Evolutionary conservation across 2,329 filamentous ascomycete species (phyloP), one percentile per base, ranked within the genome.

Genomic region (Ilyonectria mors-panacis): DNA sequence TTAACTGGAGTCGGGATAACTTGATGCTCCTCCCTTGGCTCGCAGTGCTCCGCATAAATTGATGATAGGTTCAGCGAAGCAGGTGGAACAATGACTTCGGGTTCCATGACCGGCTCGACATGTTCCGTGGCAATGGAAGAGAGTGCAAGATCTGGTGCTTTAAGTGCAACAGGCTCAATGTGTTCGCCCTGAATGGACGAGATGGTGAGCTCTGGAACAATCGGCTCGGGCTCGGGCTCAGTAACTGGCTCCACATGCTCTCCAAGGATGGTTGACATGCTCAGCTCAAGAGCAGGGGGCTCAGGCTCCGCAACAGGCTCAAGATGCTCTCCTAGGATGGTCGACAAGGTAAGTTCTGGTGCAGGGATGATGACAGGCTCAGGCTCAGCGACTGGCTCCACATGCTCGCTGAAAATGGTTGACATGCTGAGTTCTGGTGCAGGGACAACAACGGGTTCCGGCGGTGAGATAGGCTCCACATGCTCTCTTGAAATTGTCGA

Each of bases 21-120:
- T 39, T 75, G 70, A 5, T 75, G 76, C 51, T 79, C 77, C 57
- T 78, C 78, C 39, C 67, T 77, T 13, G 81, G 81, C 66, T 83
- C 81, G 21, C 81, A 78, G 5, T 74, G 67, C 65, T 77, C 74
- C 4, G 73, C 68, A 51, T 74, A 74, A 54, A 81, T 77, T 23
- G 76, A 70, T 5, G 78, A 79, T 37, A 81, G 62, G 35, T 67
- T 75, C 30, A 81, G 70, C 5, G 67, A 73, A 58, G 70, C 73
- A 7, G 33, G 65, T 21, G 77, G 78, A 50, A 77, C 72, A n/a
- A 78, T 58, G 47, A 70, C 72, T 66, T 84, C 79, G 66, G 63
- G 48, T 81, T 78, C 50, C 67, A 59, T 30, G 76, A 82, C 65
- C 78, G 76, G 74, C 19, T 76, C 76, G 17, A 80, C 78, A 7